Evolutionary conservation across 495 filamentous ascomycete species (phyloP), one percentile per base, ranked within the genome.

Genomic region (Cercophora scortea): DNA sequence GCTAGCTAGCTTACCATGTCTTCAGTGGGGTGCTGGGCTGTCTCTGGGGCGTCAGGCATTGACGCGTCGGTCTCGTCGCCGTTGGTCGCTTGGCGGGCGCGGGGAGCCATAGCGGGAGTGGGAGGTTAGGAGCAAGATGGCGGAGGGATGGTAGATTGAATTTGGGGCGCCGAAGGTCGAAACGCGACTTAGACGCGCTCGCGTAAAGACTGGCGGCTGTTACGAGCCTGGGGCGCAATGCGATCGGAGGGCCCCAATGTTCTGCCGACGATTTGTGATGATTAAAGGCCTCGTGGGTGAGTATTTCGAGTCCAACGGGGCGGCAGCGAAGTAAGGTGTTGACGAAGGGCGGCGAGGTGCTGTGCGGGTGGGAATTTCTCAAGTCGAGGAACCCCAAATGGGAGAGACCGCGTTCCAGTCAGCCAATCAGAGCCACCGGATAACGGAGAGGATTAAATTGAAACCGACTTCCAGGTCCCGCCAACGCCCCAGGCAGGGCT

Each of bases 41-140:
- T 51, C 33, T 82, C 83, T 54, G 80, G 80, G 40, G 75, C 79
- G 65, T 89, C 87, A 9, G 67, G 69, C 77, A 79, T 79, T 42
- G 76, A 78, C 62, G 75, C 73, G 64, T 81, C 77, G 19, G 72
- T 72, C 50, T 77, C 71, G 49, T 70, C 73, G 45, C 61, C 77
- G 13, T 38, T 38, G 36, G 36, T 7, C 61, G 69, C 75, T 51
- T 66, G 65, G 51, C 72, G 69, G 47, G 70, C 68, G 48, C 75
- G 73, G 56, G 82, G 82, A 56, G 82, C 79, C 86, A 90, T 89
- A 52, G 45, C 58, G 55, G 50, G 40, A 34, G 49, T 12, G 12
- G 32, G 35, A 38, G 19, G 39, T 33, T 44, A 47, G 17, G 15
- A 52, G 60, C 42, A 47, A 38, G 8, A 8, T 16, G 25, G 55